Conservation (phyloP, 257 asterid species). For the Marsdenia floribunda region DNA sequence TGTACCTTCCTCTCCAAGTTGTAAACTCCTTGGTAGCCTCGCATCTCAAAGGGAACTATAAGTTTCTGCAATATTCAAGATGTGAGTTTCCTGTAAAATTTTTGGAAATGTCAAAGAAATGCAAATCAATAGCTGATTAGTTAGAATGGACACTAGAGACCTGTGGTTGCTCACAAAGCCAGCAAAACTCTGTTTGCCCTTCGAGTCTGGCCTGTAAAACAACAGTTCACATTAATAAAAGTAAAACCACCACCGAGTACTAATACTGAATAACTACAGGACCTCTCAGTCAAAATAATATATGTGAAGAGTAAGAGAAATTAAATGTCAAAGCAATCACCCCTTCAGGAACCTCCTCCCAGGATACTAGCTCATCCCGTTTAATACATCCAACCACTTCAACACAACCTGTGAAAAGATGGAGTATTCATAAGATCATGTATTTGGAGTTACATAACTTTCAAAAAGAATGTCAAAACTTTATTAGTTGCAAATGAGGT, state of each 20-base stretch:
- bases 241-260: not conserved
- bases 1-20: slow-evolving; percentile 83
- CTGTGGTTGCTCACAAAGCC: slow-evolving; percentile 98
- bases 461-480: not conserved
- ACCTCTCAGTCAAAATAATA: not conserved
- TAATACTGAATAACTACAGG: not conserved
- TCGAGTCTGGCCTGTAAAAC: slow-evolving; percentile 68
- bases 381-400: slow-evolving; percentile 84
- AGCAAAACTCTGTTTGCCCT: slow-evolving; percentile 77
- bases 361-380: slow-evolving; percentile 63
- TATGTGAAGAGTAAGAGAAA: not conserved
- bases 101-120: not conserved
- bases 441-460: not conserved
- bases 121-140: not conserved
- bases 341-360: slow-evolving; percentile 79
- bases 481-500: not conserved
- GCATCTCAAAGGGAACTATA: slow-evolving; percentile 88
- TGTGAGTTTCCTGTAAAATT: not conserved
- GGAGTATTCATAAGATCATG: slow-evolving; percentile 2
- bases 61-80: slow-evolving; percentile 57
- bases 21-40: slow-evolving; percentile 90
- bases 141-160: slow-evolving; percentile 20
- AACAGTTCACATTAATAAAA: slow-evolving; percentile 12
- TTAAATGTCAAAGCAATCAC: slow-evolving; percentile 24
- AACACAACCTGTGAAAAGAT: slow-evolving; percentile 58